A percentile compares a stretch with the other conserved stretches of the same genome.
Conservation (phyloP, 495 filamentous ascomycete genomes). For the Amorphotheca resinae region DNA sequence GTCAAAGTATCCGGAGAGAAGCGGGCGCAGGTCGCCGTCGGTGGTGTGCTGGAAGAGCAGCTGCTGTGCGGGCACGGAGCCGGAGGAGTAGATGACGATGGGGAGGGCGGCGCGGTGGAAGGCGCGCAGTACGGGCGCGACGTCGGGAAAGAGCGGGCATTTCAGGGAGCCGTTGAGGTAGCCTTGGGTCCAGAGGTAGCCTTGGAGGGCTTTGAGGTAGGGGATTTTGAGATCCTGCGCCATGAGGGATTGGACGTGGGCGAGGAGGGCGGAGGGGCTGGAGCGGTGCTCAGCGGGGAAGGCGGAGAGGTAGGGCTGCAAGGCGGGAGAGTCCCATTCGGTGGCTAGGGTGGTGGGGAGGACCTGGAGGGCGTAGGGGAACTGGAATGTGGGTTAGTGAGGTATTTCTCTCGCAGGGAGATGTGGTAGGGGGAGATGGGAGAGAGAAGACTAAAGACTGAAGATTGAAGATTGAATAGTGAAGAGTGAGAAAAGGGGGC, state of each 20-base stretch:
- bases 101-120: conserved; percentile 36
- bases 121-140: conserved; percentile 37
- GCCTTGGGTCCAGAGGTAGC: conserved; percentile 55
- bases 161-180: conserved; percentile 47
- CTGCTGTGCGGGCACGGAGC: conserved; percentile 59
- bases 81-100: conserved; percentile 60
- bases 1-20: conserved; percentile 52
- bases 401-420: not conserved
- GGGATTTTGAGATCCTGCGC: conserved; percentile 51
- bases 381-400: conserved; percentile 30
- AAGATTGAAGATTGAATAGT: no score
- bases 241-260: conserved; percentile 52
- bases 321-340: conserved; percentile 45
- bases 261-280: conserved; percentile 35
- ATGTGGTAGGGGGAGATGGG: not conserved
- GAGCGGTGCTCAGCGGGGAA: conserved; percentile 47
- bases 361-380: conserved; percentile 52
- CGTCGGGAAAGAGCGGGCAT: conserved; percentile 58
- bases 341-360: conserved; percentile 43
- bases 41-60: conserved; percentile 55
- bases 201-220: conserved; percentile 61
- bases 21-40: conserved; percentile 37
- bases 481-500: no score
- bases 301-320: conserved; percentile 44
- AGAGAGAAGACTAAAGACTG: not conserved